Evolutionary conservation across 148 eudicot species (phyloP).

Genomic region (Vaccinium myrtillus): DNA sequence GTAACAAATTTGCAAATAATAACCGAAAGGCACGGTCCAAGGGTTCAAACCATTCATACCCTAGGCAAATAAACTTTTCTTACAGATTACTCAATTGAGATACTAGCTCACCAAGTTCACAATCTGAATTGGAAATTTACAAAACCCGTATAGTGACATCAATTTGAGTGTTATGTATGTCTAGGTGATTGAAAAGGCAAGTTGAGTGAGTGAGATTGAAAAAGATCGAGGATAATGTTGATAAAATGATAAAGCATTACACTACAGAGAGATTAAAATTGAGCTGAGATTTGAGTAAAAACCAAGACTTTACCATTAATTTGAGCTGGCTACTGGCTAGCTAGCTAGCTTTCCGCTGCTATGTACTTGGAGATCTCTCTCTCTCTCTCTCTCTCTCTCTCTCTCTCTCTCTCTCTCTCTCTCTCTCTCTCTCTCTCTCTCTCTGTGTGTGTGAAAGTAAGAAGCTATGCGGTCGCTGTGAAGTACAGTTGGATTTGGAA

Average conservation of each 20-base stretch:
- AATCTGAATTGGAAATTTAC: too few species aligned
- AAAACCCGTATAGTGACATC: too few species aligned
- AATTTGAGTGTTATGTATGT: too few species aligned
- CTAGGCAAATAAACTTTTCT: too few species aligned
- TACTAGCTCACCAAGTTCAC: too few species aligned
- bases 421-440: too few species aligned
- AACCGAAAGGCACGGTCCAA: too few species aligned
- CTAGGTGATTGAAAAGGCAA: too few species aligned
- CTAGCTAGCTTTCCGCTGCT: not conserved
- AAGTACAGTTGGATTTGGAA: not conserved
- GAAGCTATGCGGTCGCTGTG: not conserved
- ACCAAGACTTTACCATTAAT: not conserved
- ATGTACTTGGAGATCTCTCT: not conserved
- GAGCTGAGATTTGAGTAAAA: conserved; percentile 6
- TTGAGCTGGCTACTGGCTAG: not conserved
- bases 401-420: too few species aligned
- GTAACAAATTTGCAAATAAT: too few species aligned
- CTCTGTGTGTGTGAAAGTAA: not conserved
- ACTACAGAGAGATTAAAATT: not conserved
- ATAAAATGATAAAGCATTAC: not conserved
- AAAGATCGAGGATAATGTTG: not conserved
- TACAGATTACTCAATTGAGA: too few species aligned
- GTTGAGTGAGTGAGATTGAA: conserved; percentile 2
- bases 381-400: conserved; percentile 6
- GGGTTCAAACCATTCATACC: too few species aligned